Conservation (phyloP, 495 filamentous ascomycete species). For the Neurospora sp. region DNA sequence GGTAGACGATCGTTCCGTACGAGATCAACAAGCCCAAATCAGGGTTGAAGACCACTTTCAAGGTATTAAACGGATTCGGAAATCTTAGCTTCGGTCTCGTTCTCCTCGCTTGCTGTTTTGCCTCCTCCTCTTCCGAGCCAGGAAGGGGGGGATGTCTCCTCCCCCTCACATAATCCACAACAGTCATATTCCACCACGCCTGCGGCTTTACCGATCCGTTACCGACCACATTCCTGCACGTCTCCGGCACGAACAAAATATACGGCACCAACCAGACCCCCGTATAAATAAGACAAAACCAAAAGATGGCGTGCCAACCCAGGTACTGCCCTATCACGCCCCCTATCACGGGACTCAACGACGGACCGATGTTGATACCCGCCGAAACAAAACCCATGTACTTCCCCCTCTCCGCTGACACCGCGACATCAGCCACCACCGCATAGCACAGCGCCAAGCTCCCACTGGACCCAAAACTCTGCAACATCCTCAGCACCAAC, state of each 20-base stretch:
- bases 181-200: slow-evolving; percentile 42
- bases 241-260: slow-evolving; percentile 53
- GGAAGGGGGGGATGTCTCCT: not conserved
- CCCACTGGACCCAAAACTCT: slow-evolving; percentile 39
- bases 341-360: slow-evolving; percentile 54
- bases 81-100: slow-evolving; percentile 44
- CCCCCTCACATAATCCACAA: slow-evolving; percentile 25
- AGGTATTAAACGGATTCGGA: slow-evolving; percentile 61
- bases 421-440: slow-evolving; percentile 52
- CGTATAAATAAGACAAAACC: slow-evolving; percentile 57
- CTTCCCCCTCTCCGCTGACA: slow-evolving; percentile 47
- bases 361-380: slow-evolving; percentile 44
- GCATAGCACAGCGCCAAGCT: slow-evolving; percentile 52
- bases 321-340: slow-evolving; percentile 54
- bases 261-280: slow-evolving; percentile 44
- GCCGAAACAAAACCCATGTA: slow-evolving; percentile 47
- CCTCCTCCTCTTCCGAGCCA: not conserved
- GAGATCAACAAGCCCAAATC: slow-evolving; percentile 38
- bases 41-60: slow-evolving; percentile 56
- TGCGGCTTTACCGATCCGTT: slow-evolving; percentile 49
- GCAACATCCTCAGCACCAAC: slow-evolving; percentile 51
- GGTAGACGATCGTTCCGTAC: slow-evolving; percentile 43
- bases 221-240: slow-evolving; percentile 59
- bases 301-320: slow-evolving; percentile 65
- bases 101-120: too few relatives aligned